phyloP scores from a whole-genome alignment of 371 early-diverging fungal genomes.

The Zychaea mexicana region DNA sequence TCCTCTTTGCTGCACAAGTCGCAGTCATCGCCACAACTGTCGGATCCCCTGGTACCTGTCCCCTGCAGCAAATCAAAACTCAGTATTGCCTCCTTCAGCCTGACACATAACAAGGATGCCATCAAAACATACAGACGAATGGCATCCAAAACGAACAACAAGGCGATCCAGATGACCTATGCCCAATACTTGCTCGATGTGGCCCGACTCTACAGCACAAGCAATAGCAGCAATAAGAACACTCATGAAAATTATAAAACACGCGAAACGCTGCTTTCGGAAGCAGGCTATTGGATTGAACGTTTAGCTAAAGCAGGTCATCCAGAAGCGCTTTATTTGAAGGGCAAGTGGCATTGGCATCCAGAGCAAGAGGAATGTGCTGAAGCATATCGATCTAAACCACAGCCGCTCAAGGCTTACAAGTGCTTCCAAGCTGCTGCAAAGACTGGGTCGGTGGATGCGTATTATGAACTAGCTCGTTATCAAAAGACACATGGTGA shows the following conservation, averaged over 20 bases:
- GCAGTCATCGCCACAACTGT: conserved; percentile 5
- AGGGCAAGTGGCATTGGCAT: conserved; percentile 65
- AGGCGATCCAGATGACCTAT: conserved; percentile 70
- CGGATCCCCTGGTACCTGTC: background rate
- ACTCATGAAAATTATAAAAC: conserved; percentile 4
- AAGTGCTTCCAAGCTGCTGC: conserved; percentile 26
- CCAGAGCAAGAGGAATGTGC: conserved; percentile 11
- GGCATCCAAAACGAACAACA: conserved; percentile 75
- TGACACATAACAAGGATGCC: conserved; percentile 26
- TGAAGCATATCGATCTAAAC: conserved; percentile 3
- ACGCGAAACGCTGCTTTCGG: conserved; percentile 38
- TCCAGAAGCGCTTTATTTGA: conserved; percentile 73
- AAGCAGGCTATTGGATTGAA: conserved; percentile 79
- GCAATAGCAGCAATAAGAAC: background rate
- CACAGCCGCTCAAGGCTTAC: conserved; percentile 19
- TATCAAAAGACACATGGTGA: conserved; percentile 63
- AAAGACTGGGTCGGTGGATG: conserved; percentile 15
- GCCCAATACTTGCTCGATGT: conserved; percentile 73
- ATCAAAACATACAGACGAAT: conserved; percentile 73
- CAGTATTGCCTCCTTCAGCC: conserved; percentile 26
- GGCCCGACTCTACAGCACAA: conserved; percentile 16
- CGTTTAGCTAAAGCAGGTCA: conserved; percentile 63
- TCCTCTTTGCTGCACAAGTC: conserved; percentile 10
- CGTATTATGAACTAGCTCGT: conserved; percentile 22
- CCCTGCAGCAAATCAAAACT: conserved; percentile 10